A percentile compares a stretch with the other conserved stretches of the same genome.
These are phyloP conservation scores for Leucosporidium scottii DNA, from an alignment of 768 basidiomycete species.

Conservation along the genomic window DNA sequence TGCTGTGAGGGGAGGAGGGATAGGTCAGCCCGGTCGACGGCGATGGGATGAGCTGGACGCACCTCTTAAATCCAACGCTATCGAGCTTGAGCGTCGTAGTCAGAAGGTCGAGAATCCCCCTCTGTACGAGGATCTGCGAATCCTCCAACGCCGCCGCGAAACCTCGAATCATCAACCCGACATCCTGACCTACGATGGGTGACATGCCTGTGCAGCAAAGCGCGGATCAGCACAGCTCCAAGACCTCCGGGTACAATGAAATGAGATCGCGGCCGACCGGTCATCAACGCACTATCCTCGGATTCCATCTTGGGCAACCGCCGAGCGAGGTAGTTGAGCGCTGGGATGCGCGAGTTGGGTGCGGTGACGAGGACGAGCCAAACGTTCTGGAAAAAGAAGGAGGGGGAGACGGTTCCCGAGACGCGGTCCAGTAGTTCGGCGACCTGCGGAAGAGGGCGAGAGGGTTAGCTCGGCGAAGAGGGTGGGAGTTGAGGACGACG, in stretches of 20 bases:
- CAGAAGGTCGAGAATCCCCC: constrained; percentile 77
- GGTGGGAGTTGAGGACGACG: not conserved
- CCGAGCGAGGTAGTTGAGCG: constrained; percentile 77
- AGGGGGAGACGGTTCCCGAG: constrained; percentile 71
- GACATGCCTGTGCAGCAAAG: constrained; percentile 56
- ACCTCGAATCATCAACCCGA: constrained; percentile 89
- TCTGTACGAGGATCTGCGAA: constrained; percentile 79
- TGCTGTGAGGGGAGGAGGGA: constrained; percentile 37
- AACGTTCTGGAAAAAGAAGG: constrained; percentile 91
- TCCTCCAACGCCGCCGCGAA: constrained; percentile 88
- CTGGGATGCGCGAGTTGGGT: constrained; percentile 72
- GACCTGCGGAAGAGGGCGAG: constrained; percentile 52
- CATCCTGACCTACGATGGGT: constrained; percentile 68
- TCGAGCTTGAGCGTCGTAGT: constrained; percentile 68
- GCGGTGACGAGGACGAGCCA: constrained; percentile 91
- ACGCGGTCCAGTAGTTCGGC: constrained; percentile 69
- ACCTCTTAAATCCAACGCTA: constrained; percentile 58
- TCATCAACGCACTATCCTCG: constrained; percentile 52
- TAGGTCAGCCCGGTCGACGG: not conserved
- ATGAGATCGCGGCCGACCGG: not conserved
- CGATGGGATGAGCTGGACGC: not conserved
- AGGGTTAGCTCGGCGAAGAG: not conserved
- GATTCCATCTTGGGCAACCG: constrained; percentile 64
- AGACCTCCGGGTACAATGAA: constrained; percentile 1
- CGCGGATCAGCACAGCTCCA: not conserved